phyloP scores from a whole-genome alignment of 768 basidiomycete genomes.

The Kwoniella heveanensis region DNA sequence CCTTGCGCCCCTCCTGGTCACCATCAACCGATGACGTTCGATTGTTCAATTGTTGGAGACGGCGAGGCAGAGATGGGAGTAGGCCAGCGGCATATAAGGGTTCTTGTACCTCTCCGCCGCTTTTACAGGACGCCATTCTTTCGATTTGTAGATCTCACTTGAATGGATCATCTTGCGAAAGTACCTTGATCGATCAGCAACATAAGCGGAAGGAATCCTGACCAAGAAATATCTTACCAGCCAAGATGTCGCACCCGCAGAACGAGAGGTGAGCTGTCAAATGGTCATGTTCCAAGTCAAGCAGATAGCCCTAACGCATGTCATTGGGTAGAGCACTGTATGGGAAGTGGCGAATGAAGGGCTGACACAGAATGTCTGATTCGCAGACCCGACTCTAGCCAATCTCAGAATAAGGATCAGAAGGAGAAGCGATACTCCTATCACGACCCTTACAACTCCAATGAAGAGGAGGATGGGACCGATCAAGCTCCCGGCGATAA shows the following conservation, averaged over 20 bases:
- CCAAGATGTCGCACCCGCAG: background rate
- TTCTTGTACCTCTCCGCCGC: too few species aligned
- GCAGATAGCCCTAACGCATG: too few species aligned
- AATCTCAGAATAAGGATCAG: background rate
- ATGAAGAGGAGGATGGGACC: constrained; percentile 6
- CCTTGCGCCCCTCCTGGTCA: constrained; percentile 8
- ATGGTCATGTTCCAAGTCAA: too few species aligned
- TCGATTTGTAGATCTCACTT: background rate
- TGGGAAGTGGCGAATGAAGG: too few species aligned
- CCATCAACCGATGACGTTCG: constrained; percentile 12
- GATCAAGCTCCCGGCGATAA: too few species aligned
- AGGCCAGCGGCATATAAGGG: background rate
- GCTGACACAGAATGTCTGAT: too few species aligned
- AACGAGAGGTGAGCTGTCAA: constrained; percentile 1
- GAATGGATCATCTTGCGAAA: too few species aligned
- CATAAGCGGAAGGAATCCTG: too few species aligned
- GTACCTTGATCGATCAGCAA: background rate
- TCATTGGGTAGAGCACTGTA: too few species aligned
- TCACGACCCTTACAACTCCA: constrained; percentile 4
- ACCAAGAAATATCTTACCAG: too few species aligned
- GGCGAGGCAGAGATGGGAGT: background rate
- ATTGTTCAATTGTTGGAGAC: background rate
- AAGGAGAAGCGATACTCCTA: constrained; percentile 7
- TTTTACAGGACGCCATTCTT: background rate
- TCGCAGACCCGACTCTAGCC: background rate